Base-by-base conservation (phyloP, 1,284 basidiomycete genomes). In the Rhodotorula glutinis region DNA sequence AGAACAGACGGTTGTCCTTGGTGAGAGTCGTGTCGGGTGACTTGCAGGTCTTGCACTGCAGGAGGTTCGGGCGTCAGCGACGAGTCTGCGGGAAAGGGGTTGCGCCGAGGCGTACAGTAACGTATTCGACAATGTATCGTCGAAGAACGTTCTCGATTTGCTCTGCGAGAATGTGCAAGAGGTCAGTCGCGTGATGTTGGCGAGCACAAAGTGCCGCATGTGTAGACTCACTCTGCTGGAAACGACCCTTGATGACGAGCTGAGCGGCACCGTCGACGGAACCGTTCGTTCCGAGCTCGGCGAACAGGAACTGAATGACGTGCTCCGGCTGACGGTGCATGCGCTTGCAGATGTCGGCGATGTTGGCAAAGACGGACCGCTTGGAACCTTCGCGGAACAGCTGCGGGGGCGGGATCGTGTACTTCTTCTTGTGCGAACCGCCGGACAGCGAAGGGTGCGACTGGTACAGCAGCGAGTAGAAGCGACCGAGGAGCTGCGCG, bases 281-380 rank as follows among this genome's bases (percentile, higher is more conserved):
- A 67, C 95, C 95, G 55, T 90, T 94, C 19, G 96, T 98, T 82
- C 96, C 96, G 88, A 98, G 87, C 82, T 99, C 95, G 62, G 96
- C 88, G 79, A 98, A 98, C 74, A 98, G 83, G 84, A 92, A 99
- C 80, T 92, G 89, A 74, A 98, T 97, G 75, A 98, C 92, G 78
- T 99, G 96, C 81, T 98, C 96, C n/a, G 95, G 93, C 81, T 92
- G 90, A 79, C 95, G 85, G 82, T 97, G 95, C 93, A 99, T 97
- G 62, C 91, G 87, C 81, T 91, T 94, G 85, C 95, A 98, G 75
- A 99, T 98, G 79, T 99, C 95, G 74, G 88, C 87, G 68, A 98
- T 86, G 80, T 99, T 99, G 74, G 92, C 89, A 75, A 98, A 99
- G 73, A 96, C 89, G 53, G 92, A 89, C 82, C 95, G 95, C 82